These are phyloP conservation scores for Tulasnella sp. DNA, from an alignment of 768 basidiomycete genomes.

Conservation along the genomic window DNA sequence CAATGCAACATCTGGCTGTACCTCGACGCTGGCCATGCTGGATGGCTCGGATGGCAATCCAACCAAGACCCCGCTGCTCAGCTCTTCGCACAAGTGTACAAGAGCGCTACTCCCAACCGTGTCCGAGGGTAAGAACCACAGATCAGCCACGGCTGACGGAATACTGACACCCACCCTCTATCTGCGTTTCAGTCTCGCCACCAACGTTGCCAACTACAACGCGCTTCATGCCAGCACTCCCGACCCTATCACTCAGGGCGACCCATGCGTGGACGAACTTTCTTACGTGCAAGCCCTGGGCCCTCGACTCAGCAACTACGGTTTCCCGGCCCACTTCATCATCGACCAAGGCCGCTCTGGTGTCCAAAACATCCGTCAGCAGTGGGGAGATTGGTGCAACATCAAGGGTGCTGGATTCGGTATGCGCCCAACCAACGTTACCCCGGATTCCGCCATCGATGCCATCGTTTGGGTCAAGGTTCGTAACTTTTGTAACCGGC, in stretches of 20 bases:
- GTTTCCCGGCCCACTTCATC: slow-evolving; percentile 54
- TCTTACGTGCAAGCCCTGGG: slow-evolving; percentile 44
- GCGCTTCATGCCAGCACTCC: slow-evolving; percentile 52
- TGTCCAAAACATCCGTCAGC: slow-evolving; percentile 60
- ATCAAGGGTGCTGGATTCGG: slow-evolving; percentile 67
- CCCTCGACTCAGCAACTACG: slow-evolving; percentile 43
- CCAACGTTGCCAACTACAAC: slow-evolving; percentile 51
- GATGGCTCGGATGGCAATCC: slow-evolving; percentile 71
- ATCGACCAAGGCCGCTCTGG: slow-evolving; percentile 70
- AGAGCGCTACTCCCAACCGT: slow-evolving; percentile 57
- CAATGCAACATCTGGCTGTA: slow-evolving; percentile 62
- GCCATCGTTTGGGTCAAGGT: slow-evolving; percentile 62
- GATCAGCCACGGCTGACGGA: neutral
- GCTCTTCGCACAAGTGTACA: slow-evolving; percentile 57
- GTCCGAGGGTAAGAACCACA: slow-evolving; percentile 48
- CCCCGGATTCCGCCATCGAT: slow-evolving; percentile 59
- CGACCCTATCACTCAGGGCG: slow-evolving; percentile 64
- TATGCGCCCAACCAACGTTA: slow-evolving; percentile 58
- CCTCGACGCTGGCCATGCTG: slow-evolving; percentile 58
- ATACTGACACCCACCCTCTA: neutral
- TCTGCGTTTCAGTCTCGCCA: slow-evolving; percentile 51
- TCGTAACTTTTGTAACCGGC: neutral
- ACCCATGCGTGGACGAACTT: slow-evolving; percentile 50
- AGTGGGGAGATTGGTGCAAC: slow-evolving; percentile 74
- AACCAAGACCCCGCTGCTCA: slow-evolving; percentile 60